Base-by-base conservation (phyloP, 148 eudicot genomes). In the Cornus suecica region DNA sequence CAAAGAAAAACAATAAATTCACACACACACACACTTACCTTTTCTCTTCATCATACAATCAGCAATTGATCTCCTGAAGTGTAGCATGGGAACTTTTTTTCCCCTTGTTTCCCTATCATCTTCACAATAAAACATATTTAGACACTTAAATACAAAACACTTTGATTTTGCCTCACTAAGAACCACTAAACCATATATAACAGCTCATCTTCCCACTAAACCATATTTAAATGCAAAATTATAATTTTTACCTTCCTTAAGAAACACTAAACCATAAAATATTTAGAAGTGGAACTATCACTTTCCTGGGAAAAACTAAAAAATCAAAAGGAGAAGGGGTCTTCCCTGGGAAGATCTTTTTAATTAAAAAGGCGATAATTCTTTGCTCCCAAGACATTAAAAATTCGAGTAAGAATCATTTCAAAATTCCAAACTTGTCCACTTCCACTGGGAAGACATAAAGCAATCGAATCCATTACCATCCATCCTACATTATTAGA, bases 391-490 rank as follows among this genome's bases (percentile, higher is more conserved):
- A 37, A 37, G 42, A 2, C 42, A 37, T 6, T 3, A 6, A 37
- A 37, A 37, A 2, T 6, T 37, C 9, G 42, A 37, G 42, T 37
- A 6, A 3, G 42, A 37, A 37, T 37, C 42, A 37, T 37, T 37
- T 37, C 42, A 37, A 37, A 37, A 1, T 37, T 37, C 9, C 8
- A 37, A 37, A 15, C 56, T 72, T 72, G 25, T 54, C 41, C 65
- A 30, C 45, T 31, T n/a, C 48, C 27, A 56, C 22, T 22, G 30
- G 26, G 65, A 58, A 27, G 31, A 54, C 31, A 29, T 13, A 42
- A 72, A 72, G 30, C 54, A 48, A 11, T 37, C 42, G 54, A 71
- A 71, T 54, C 20, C 74, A 71, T 13, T 27, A 71, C 42, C 42
- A 37, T 52, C 64, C 27, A 54, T 52, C 30, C 56, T 63, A 28